These are phyloP conservation scores for Magnaporthales sp. DNA, from an alignment of 2,329 filamentous ascomycete genomes.

Conservation along the genomic window DNA sequence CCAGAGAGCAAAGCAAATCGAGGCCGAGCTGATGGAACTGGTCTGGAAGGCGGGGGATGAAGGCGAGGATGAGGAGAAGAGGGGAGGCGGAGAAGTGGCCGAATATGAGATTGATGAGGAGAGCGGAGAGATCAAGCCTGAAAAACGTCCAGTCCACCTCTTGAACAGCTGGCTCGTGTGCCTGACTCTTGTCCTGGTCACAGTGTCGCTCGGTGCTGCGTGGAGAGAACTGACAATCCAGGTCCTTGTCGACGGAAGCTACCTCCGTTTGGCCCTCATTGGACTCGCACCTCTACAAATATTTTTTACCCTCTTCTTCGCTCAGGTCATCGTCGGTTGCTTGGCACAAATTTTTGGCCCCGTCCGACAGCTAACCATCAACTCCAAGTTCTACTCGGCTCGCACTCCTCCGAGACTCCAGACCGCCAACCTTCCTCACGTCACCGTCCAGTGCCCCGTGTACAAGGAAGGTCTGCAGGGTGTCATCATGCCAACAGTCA, in stretches of 20 bases:
- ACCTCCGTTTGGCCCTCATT: conserved; percentile 55
- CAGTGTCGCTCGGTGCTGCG: conserved; percentile 58
- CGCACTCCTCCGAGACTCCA: conserved; percentile 55
- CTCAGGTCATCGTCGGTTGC: conserved; percentile 68
- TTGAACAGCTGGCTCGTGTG: conserved; percentile 62
- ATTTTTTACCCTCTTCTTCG: conserved; percentile 78
- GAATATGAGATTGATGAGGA: conserved; percentile 61
- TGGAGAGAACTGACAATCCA: conserved; percentile 63
- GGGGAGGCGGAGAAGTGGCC: conserved; percentile 33
- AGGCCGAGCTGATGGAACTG: conserved; percentile 68
- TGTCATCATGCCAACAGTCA: conserved; percentile 71
- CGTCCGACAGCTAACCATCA: conserved; percentile 60
- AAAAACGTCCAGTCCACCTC: conserved; percentile 58
- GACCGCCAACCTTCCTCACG: conserved; percentile 51
- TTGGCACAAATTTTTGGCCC: conserved; percentile 70
- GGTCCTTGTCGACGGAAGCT: conserved; percentile 54
- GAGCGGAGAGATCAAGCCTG: conserved; percentile 56
- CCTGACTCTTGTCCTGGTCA: conserved; percentile 57
- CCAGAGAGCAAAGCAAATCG: conserved; percentile 60
- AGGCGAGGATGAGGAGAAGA: conserved; percentile 46
- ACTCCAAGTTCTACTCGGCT: conserved; percentile 78
- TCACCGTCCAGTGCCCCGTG: conserved; percentile 79
- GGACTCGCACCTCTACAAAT: conserved; percentile 61
- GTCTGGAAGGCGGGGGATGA: conserved; percentile 57
- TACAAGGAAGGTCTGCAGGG: conserved; percentile 74